A percentile compares a stretch with the other conserved stretches of the same genome.
These are phyloP conservation scores for Westerdykella sp. DNA, from an alignment of 2,329 filamentous ascomycete genomes.

Conservation along the genomic window DNA sequence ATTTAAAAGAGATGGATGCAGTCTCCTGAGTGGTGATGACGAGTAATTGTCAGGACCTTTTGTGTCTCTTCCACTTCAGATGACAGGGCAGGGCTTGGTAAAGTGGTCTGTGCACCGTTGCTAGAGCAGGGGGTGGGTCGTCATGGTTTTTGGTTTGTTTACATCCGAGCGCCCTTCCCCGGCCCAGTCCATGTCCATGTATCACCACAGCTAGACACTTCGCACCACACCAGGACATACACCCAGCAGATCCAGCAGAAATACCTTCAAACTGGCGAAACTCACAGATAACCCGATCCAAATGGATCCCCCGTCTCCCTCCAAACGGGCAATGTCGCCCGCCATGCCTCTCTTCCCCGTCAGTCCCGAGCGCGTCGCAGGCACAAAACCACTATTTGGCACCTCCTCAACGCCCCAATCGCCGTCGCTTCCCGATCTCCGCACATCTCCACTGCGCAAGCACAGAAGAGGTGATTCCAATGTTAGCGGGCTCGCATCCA, in stretches of 20 bases:
- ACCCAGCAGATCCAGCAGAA: constrained; percentile 1
- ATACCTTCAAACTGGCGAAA: constrained; percentile 33
- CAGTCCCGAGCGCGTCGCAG: constrained; percentile 60
- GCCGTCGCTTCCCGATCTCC: constrained; percentile 27
- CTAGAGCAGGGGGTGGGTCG: not conserved
- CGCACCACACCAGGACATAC: not conserved
- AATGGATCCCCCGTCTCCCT: constrained; percentile 37
- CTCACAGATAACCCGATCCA: constrained; percentile 32
- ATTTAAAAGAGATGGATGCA: too few relatives aligned
- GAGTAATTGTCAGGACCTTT: too few relatives aligned
- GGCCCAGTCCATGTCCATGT: not conserved
- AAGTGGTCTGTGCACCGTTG: not conserved
- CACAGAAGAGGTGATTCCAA: constrained; percentile 35
- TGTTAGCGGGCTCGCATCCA: constrained; percentile 51
- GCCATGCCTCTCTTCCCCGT: constrained; percentile 54
- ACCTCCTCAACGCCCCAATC: constrained; percentile 19
- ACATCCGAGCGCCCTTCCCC: not conserved
- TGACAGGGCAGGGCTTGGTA: too few relatives aligned
- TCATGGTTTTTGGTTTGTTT: constrained; percentile 1
- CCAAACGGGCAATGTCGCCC: constrained; percentile 51
- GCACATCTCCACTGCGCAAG: constrained; percentile 36
- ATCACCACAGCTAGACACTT: not conserved
- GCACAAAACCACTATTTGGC: constrained; percentile 30
- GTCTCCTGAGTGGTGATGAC: too few relatives aligned
- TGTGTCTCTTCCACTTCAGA: too few relatives aligned